Base-by-base conservation (phyloP, 495 filamentous ascomycete species). In the Penicillium lagena region DNA sequence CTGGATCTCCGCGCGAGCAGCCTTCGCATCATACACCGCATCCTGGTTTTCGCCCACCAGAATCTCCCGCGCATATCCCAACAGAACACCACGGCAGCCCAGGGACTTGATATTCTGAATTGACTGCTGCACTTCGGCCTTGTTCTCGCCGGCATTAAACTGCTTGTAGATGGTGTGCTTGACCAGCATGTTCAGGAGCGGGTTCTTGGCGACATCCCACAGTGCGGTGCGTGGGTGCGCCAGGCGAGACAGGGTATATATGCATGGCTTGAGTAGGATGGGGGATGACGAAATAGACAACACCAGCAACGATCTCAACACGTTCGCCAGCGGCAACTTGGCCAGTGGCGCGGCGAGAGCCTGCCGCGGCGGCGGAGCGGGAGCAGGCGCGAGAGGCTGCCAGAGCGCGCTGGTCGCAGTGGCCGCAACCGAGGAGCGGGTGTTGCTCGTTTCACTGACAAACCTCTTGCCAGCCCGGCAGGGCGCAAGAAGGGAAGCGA, bases 211-310 rank as follows among this genome's bases (percentile, higher is more conserved):
- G 7, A 72, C 67, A 47, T 72, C 68, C 39, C 69, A 57, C 15
- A 74, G 22, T 1, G 79, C 68, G 12, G 63, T 79, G 35, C 76
- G 79, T 13, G 85, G 82, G 51, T 89, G 70, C 10, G 88, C 85
- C 51, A 94, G 72, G n/a, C 69, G 56, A 4, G 77, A 79, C 49
- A 94, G 83, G 12, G 84, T 64, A 36, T 73, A 72, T 28, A 90
- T 78, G 35, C 82, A 90, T 28, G 84, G 81, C 29, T 72, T 71
- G 17, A 96, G 75, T 7, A 95, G 76, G 13, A 84, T 46, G 0
- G 81, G 76, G 1, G 87, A 91, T 8, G 86, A 88, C 0, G 90
- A 95, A 43, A 96, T 73, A 14, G 80, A 80, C 11, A 86, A 85
- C 11, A 89, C 85, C 45, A 87, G 71, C 47, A 90, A 71, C 8